Base-by-base conservation (phyloP, 495 filamentous ascomycete species). In the Podospora fimiseda region DNA sequence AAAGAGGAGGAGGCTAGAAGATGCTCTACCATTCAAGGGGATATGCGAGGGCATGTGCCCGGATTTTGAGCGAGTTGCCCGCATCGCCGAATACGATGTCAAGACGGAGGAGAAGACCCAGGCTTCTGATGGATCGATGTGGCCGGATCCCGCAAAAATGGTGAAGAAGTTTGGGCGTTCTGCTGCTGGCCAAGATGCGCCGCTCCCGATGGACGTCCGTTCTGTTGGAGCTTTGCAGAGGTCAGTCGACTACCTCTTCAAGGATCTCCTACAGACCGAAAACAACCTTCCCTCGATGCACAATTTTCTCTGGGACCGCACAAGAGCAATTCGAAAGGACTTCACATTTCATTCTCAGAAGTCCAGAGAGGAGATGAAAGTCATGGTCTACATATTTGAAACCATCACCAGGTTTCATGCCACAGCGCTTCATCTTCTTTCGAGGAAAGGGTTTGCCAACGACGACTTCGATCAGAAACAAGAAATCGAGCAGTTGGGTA, bases 31-130 rank as follows among this genome's bases (percentile, higher is more conserved):
- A 2, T 91, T 90, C 16, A 84, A 88, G 50, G 93, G 92, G 9
- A 92, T 86, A 49, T 97, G 91, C 62, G 81, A 87, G 57, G 84
- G 89, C 53, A 96, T 95, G 91, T 99, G 94, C 66, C 89, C 94
- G 0, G 85, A 92, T 57, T 96, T 83, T 61, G 94, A 99, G 70
- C 75, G 85, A 36, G 78, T 91, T 13, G 80, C 86, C 27, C 81
- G 91, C 16, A 90, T 95, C 45, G 81, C 86, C 53, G 76, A 85
- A 57, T 65, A 64, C 47, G 75, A 84, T 57, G 70, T 85, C 23
- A 76, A 74, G 64, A 57, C 53, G 1, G 67, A 75, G 8, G 83
- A 87, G 65, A 79, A 75, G 55, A 60, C 60, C 18, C 8, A 21
- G 2, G 30, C 58, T 18, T 62, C 72, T 50, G 63, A 68, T 51